Evolutionary conservation across 208 protist species (phyloP).

Genomic region (Crithidia bombi): DNA sequence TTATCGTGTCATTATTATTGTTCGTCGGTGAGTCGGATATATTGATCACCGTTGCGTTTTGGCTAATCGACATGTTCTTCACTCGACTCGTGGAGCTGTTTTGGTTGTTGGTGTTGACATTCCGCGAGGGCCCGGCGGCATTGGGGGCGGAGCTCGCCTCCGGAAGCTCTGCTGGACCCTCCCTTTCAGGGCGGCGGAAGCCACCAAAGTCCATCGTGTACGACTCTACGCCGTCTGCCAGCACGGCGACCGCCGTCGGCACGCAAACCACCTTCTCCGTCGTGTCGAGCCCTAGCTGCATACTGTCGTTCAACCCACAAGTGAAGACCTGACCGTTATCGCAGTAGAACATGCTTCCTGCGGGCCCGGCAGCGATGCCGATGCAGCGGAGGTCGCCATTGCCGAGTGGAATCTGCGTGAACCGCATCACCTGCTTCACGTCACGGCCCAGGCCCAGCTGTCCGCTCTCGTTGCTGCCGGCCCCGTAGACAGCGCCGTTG

Average conservation of each 20-base stretch:
- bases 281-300: conserved; percentile 84
- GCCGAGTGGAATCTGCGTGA: conserved; percentile 72
- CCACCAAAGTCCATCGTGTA: conserved; percentile 88
- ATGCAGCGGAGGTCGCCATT: conserved; percentile 51
- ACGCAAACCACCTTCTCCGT: conserved; percentile 53
- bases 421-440: conserved; percentile 44
- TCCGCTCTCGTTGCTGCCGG: conserved; percentile 84
- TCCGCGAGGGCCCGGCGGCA: conserved; percentile 7
- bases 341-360: conserved; percentile 86
- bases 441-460: conserved; percentile 78
- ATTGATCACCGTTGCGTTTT: conserved; percentile 23
- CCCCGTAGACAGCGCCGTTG: conserved; percentile 83
- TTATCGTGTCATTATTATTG: conserved; percentile 8
- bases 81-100: conserved; percentile 4
- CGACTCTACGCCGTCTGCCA: conserved; percentile 72
- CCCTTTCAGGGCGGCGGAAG: conserved; percentile 42
- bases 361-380: conserved; percentile 80
- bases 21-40: conserved; percentile 9
- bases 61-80: conserved; percentile 15
- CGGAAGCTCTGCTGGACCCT: background rate
- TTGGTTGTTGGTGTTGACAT: background rate
- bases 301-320: conserved; percentile 81
- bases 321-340: conserved; percentile 74
- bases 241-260: conserved; percentile 46
- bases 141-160: background rate